These are phyloP conservation scores for Huntiella savannae DNA, from an alignment of 2,329 filamentous ascomycete genomes.

Conservation along the genomic window DNA sequence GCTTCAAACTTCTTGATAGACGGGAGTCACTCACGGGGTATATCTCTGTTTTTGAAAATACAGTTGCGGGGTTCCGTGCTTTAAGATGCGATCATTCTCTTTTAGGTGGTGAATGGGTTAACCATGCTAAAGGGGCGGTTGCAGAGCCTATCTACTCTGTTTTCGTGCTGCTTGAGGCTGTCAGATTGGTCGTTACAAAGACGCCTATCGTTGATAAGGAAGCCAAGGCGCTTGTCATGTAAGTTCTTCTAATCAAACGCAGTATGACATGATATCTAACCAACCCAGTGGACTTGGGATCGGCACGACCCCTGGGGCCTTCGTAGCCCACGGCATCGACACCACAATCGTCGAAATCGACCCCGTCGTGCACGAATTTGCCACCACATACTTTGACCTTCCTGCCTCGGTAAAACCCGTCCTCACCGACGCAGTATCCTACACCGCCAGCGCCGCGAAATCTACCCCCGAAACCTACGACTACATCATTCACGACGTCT, in stretches of 20 bases:
- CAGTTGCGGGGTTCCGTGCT: conserved; percentile 50
- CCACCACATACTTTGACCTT: conserved; percentile 64
- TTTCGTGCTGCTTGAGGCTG: conserved; percentile 89
- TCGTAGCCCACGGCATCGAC: conserved; percentile 73
- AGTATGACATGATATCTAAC: not conserved
- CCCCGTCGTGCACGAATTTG: conserved; percentile 69
- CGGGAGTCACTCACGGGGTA: conserved; percentile 82
- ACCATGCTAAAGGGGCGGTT: conserved; percentile 32
- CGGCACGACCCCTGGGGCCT: conserved; percentile 71
- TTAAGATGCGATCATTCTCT: conserved; percentile 90
- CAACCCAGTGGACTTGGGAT: conserved; percentile 63
- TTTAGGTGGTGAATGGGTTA: conserved; percentile 77
- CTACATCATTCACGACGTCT: conserved; percentile 95
- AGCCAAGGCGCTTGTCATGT: conserved; percentile 73
- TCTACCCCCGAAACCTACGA: conserved; percentile 41
- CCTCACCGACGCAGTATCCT: conserved; percentile 66
- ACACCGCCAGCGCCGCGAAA: conserved; percentile 29
- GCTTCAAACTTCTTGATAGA: conserved; percentile 62
- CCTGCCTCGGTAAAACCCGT: conserved; percentile 59
- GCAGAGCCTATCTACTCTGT: conserved; percentile 85
- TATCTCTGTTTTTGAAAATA: conserved; percentile 69
- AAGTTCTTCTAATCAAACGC: conserved; percentile 18
- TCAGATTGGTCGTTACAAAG: conserved; percentile 53
- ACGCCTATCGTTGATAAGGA: conserved; percentile 37
- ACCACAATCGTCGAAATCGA: conserved; percentile 94